phyloP scores from a whole-genome alignment of 176 grass and related monocot species.

The Musa itinerans region DNA sequence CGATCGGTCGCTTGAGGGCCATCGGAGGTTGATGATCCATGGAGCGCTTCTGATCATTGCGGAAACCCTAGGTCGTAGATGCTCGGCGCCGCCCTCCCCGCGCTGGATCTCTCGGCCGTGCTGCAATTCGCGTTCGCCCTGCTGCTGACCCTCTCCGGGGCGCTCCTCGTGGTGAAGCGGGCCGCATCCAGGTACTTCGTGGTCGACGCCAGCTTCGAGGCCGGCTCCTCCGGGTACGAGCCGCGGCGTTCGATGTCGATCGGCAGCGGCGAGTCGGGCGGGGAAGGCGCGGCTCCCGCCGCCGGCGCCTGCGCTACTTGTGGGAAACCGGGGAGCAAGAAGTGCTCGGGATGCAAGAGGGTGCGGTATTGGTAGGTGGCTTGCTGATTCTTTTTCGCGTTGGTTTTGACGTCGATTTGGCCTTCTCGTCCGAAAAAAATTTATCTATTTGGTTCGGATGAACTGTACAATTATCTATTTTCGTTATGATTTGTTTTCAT shows the following conservation, averaged over 20 bases:
- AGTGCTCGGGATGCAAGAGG: constrained; percentile 70
- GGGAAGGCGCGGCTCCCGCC: constrained; percentile 11
- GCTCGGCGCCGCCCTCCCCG: constrained; percentile 38
- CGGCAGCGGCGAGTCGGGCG: constrained; percentile 17
- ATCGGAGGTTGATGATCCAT: neutral
- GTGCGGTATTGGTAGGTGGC: constrained; percentile 73
- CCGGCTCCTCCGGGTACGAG: constrained; percentile 29
- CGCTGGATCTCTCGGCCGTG: constrained; percentile 57
- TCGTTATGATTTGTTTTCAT: neutral
- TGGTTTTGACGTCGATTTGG: constrained; percentile 4
- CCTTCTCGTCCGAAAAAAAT: neutral
- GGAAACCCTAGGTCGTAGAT: constrained; percentile 37
- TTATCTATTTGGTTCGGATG: neutral
- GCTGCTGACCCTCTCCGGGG: constrained; percentile 31
- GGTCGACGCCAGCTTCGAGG: constrained; percentile 51
- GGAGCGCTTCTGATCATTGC: neutral
- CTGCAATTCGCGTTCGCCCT: constrained; percentile 46
- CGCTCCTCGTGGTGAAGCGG: constrained; percentile 41
- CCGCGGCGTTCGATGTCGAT: constrained; percentile 39
- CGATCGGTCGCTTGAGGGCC: neutral
- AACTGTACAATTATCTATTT: neutral
- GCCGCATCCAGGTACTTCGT: constrained; percentile 76
- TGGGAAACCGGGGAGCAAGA: constrained; percentile 44
- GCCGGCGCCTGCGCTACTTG: constrained; percentile 39
- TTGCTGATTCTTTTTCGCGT: neutral